These are phyloP conservation scores for Orychophragmus violaceus DNA, from an alignment of 345 rosid species.

Conservation along the genomic window DNA sequence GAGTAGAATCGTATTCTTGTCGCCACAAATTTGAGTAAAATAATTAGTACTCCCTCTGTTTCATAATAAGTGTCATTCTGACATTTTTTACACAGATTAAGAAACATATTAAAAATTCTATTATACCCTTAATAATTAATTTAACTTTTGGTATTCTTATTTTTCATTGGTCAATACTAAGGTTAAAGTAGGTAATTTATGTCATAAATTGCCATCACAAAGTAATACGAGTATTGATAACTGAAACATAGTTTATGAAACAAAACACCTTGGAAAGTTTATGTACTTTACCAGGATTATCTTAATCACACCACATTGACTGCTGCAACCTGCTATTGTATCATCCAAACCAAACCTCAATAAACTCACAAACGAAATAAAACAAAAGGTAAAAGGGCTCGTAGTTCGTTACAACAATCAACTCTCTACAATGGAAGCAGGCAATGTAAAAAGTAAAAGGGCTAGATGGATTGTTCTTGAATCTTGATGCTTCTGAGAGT, in stretches of 20 bases:
- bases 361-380: not conserved
- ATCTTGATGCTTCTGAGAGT: not conserved
- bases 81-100: too few species aligned
- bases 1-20: constrained; percentile 18
- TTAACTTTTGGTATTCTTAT: too few species aligned
- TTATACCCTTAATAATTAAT: too few species aligned
- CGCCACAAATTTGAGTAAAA: not conserved
- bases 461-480: too few species aligned
- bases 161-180: too few species aligned
- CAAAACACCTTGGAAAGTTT: not conserved
- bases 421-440: not conserved
- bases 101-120: too few species aligned
- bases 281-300: not conserved
- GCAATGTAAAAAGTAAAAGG: not conserved
- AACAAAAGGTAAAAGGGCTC: not conserved
- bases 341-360: not conserved
- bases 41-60: too few species aligned
- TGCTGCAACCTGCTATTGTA: not conserved
- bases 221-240: too few species aligned
- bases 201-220: too few species aligned
- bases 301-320: not conserved
- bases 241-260: not conserved
- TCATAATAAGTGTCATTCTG: too few species aligned
- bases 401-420: not conserved
- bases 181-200: too few species aligned